Evolutionary conservation across 2,329 filamentous ascomycete species (phyloP).

Genomic region (Neonectria sp.): DNA sequence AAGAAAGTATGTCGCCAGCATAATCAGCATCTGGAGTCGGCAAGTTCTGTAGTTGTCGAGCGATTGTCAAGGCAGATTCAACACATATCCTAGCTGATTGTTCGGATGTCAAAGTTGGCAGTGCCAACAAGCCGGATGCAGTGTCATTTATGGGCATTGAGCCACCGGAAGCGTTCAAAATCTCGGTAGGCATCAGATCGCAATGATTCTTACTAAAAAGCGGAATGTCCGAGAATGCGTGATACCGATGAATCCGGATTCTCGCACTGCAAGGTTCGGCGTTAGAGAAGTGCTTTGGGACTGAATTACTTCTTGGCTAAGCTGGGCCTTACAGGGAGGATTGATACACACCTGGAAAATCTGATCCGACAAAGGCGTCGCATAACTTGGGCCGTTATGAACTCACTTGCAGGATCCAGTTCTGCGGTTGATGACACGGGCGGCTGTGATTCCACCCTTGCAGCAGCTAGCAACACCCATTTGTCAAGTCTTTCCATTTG

Average conservation of each 20-base stretch:
- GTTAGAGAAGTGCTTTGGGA: neutral
- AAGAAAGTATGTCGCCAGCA: neutral
- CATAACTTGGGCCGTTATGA: neutral
- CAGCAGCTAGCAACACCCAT: neutral
- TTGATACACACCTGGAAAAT: neutral
- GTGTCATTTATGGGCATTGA: neutral
- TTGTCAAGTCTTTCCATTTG: neutral
- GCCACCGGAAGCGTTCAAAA: neutral
- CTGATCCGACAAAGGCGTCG: constrained; percentile 1
- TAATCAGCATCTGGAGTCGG: neutral
- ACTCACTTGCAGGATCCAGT: neutral
- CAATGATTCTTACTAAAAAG: neutral
- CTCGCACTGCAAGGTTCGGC: neutral
- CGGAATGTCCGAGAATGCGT: neutral
- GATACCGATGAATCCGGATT: constrained; percentile 3
- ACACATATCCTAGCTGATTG: constrained; percentile 1
- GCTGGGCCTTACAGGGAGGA: neutral
- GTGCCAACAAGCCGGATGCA: neutral
- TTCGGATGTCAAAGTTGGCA: neutral
- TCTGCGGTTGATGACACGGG: neutral
- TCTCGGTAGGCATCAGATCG: neutral
- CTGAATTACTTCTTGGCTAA: neutral
- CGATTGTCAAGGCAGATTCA: neutral
- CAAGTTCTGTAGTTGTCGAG: neutral
- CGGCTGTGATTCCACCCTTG: neutral